Evolutionary conservation across 176 grass and related monocot species (phyloP), one percentile per base, ranked within the genome.

Genomic region (Carex parvula): DNA sequence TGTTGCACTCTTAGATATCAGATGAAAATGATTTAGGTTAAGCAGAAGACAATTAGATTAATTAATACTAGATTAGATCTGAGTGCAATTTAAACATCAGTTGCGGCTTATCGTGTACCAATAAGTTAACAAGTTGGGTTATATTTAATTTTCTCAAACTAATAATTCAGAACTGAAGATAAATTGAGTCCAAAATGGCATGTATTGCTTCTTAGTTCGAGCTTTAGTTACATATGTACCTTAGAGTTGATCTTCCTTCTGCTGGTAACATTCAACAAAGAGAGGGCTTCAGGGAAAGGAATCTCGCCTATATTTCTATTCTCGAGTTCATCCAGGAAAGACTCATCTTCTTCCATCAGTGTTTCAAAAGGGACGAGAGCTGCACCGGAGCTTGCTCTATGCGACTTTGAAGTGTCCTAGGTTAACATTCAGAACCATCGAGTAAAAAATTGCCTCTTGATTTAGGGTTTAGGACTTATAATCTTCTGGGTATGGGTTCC

Each of bases 261-360:
- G 69, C 86, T 94, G 24, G 92, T 97, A 82, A 97, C 92, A 85
- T 93, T 83, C 62, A 92, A 57, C 48, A 97, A 88, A 86, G 90
- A 84, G 84, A 90, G 84, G 85, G 88, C 90, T 71, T 94, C 89
- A 73, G 89, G 89, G 74, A 97, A 87, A 92, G 82, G 76, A 88
- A 84, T 60, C 72, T 90, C 85, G 63, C 79, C 77, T 24, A 1
- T n/a, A 53, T 91, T 85, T 58, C 69, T 32, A 79, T 87, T 81
- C 53, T 83, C 87, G 30, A 77, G 6, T 63, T 87, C 80, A 89
- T 65, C 81, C 77, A 29, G 24, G 88, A 15, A 89, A 79, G 61
- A 81, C 53, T 88, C 77, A 39, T 39, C 37, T 39, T 39, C 37
- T 39, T 39, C 37, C 37, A 39, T 39, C 5, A 39, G 37, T 39